Evolutionary conservation across 2,329 filamentous ascomycete species (phyloP), one percentile per base, ranked within the genome.

Genomic region (Colletotrichum somersetense): DNA sequence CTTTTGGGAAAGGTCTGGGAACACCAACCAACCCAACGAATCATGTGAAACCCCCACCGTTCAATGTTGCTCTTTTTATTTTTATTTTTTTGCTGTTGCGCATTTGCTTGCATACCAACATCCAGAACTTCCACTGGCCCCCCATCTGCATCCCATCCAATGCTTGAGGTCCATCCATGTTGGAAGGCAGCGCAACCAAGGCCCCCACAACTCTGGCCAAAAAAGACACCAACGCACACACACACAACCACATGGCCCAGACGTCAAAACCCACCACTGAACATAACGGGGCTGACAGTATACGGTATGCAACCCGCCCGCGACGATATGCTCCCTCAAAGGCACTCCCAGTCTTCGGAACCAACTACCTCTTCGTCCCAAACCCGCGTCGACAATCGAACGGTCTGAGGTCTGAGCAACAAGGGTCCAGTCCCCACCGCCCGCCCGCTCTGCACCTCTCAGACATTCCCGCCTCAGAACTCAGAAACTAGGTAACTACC

Each of bases 391-490:
- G 42, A 30, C 18, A 48, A 56, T 23, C 33, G 12, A 56, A 38
- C 33, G 12, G 62, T 64, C 62, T 30, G 48, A 64, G 48, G 62
- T 64, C 62, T 30, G 48, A 64, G 48, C 48, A 63, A 40, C 62
- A 33, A 64, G 62, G 62, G 48, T 55, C 26, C 30, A 35, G 56
- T 61, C 33, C 56, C 58, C 42, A 44, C 35, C 35, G 26, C 26
- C 8, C 20, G 46, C 5, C 20, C 20, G 18, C 20, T 52, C 58
- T 71, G 65, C 58, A 62, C 59, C 56, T 20, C 30, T 48, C 38
- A 53, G 55, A 48, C 64, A 30, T 38, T 33, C 35, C 16, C 20
- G 59, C 46, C 30, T 23, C 59, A 38, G 10, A 40, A 62, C 30
- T 23, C 59, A 38, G 16, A 40, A 62, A 26, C 44, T 10, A 38